These are phyloP conservation scores for Corymbia calophylla DNA, from an alignment of 441 rosid species.

Conservation along the genomic window DNA sequence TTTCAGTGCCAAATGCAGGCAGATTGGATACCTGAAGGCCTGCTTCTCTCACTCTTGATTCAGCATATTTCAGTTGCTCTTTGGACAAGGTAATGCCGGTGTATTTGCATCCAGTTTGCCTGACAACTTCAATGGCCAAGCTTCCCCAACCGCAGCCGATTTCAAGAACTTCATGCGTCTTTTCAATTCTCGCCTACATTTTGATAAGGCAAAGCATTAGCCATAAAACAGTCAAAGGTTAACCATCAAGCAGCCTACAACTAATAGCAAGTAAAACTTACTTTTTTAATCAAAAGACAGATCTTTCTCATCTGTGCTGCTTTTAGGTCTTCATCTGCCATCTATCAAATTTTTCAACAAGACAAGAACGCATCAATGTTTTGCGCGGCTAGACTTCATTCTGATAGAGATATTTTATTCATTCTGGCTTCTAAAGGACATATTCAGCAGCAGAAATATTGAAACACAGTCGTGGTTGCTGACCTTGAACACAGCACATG, in stretches of 20 bases:
- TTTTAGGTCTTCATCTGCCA: slow-evolving; percentile 51
- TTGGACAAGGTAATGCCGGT: slow-evolving; percentile 72
- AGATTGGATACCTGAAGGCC: slow-evolving; percentile 57
- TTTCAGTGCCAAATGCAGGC: background rate
- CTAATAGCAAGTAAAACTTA: slow-evolving; percentile 7
- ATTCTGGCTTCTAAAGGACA: background rate
- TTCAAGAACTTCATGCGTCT: slow-evolving; percentile 67
- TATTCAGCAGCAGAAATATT: background rate
- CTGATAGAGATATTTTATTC: background rate
- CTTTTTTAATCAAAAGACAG: slow-evolving; percentile 60
- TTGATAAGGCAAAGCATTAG: background rate
- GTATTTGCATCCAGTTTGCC: slow-evolving; percentile 71
- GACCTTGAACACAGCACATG: slow-evolving; percentile 82
- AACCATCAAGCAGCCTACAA: background rate
- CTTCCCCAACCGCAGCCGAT: slow-evolving; percentile 97
- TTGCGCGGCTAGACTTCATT: background rate
- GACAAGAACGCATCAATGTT: background rate
- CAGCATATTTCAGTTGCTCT: slow-evolving; percentile 66
- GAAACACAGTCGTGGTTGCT: background rate
- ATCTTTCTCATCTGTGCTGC: slow-evolving; percentile 72
- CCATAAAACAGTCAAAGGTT: background rate
- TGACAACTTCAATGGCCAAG: slow-evolving; percentile 73
- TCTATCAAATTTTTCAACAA: slow-evolving; percentile 18
- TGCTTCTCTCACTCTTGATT: slow-evolving; percentile 62
- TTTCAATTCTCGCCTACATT: slow-evolving; percentile 53